Conservation (phyloP, 2,329 filamentous ascomycete species). For the Aspergillus nomiae region DNA sequence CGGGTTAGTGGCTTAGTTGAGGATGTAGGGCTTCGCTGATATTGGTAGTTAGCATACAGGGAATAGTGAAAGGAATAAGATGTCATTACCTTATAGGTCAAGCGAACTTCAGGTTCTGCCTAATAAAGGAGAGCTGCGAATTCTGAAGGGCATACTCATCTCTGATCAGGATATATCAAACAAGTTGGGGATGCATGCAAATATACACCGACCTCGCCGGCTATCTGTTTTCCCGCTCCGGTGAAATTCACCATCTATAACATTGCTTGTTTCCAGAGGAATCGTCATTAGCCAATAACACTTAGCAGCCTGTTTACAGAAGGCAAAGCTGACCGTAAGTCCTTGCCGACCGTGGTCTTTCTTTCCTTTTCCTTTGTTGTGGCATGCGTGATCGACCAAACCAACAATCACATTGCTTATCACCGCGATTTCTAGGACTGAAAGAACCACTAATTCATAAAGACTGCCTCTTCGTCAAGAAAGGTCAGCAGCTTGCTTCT, state of each 20-base stretch:
- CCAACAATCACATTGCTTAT: not conserved
- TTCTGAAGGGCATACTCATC: not conserved
- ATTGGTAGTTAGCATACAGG: not conserved
- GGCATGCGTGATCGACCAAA: not conserved
- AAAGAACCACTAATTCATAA: not conserved
- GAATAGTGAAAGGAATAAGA: not conserved
- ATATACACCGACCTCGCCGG: not conserved
- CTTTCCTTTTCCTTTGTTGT: not conserved
- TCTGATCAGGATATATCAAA: not conserved
- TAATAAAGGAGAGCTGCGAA: not conserved
- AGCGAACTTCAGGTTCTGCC: not conserved
- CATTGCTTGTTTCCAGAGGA: not conserved
- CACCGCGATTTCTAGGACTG: not conserved
- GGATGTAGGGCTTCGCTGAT: not conserved
- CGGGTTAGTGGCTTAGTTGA: not conserved
- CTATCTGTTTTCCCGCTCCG: not conserved
- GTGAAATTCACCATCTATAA: not conserved
- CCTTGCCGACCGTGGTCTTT: not conserved
- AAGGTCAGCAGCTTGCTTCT: not conserved
- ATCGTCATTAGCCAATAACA: not conserved
- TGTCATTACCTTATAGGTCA: not conserved
- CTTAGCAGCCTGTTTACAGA: not conserved
- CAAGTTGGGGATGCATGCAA: not conserved
- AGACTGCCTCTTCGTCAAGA: not conserved
- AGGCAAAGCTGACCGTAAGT: not conserved